Evolutionary conservation across 176 grass and related monocot genomes (phyloP), one percentile per base, ranked within the genome.

Genomic region (Zoysia japonica): DNA sequence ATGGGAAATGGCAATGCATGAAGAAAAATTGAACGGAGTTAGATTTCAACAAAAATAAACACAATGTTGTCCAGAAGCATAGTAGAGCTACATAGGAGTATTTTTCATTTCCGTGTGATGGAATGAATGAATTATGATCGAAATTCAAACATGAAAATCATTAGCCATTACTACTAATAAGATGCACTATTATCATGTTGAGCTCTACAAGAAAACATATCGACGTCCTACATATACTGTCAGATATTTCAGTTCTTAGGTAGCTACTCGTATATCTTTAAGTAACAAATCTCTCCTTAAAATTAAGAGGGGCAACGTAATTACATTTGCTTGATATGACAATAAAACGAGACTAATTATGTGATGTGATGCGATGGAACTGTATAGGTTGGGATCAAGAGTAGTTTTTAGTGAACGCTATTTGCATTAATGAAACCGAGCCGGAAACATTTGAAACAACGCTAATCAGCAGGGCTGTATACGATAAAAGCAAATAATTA

Each of bases 241-340:
- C n/a, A 11, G 59, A 62, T 28, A 35, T 36, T 19, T 11, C 19
- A 61, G 57, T 61, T 61, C 8, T 59, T 35, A 35, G 19, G n/a
- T 10, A 14, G 9, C 6, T 9, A 60, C 3, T 10, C 28, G 28
- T 63, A 37, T 12, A 66, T 15, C 14, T 66, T 2, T 2, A 42
- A 42, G 6, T 66, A 66, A 42, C 38, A 42, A 41, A 12, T 15
- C 38, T 7, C 63, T 66, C 63, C 37, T 38, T 2, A 41, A 16
- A 40, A 66, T 51, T 12, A 42, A 17, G 0, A 2, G 11, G 11
- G 5, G 15, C 35, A 28, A 20, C 63, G 12, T 43, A 62, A 39
- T 28, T 28, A 28, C 28, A 28, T 78, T 40, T 77, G 46, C 75
- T 67, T 67, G 62, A 67, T 19, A 67, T 79, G 76, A 44, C 63